A percentile compares a stretch with the other conserved stretches of the same genome.
Evolutionary conservation across 2,329 filamentous ascomycete genomes (phyloP).

Genomic region (Graphilbum fragrans): DNA sequence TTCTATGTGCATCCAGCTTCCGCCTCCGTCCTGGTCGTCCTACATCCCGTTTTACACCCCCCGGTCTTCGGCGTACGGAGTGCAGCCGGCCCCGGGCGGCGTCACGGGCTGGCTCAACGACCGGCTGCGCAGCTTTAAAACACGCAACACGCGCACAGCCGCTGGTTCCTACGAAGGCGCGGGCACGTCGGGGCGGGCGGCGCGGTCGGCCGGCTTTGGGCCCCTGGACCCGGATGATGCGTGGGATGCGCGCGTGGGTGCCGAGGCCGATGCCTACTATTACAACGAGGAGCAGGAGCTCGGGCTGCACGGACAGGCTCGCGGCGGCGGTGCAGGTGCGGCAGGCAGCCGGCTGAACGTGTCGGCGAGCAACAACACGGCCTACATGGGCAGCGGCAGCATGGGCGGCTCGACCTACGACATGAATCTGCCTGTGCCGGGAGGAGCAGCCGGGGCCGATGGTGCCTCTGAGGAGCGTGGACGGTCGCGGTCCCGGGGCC

Average conservation of each 20-base stretch:
- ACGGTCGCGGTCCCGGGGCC: conserved; percentile 25
- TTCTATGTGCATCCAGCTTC: conserved; percentile 52
- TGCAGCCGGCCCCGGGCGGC: conserved; percentile 46
- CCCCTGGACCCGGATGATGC: conserved; percentile 72
- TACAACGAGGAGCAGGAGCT: conserved; percentile 65
- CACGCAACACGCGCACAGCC: conserved; percentile 48
- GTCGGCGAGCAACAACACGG: conserved; percentile 3
- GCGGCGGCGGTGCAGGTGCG: conserved; percentile 20
- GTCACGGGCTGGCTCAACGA: conserved; percentile 63
- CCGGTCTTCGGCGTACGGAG: conserved; percentile 30
- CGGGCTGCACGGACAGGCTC: conserved; percentile 24
- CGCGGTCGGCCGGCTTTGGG: conserved; percentile 26
- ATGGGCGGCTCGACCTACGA: conserved; percentile 27
- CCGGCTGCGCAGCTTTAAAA: conserved; percentile 49
- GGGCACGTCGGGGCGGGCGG: conserved; percentile 14
- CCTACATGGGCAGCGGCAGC: conserved; percentile 6
- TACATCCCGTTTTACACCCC: conserved; percentile 58
- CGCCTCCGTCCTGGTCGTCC: conserved; percentile 52
- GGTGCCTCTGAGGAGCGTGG: conserved; percentile 24
- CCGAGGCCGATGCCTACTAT: conserved; percentile 52
- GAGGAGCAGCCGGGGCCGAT: conserved; percentile 15
- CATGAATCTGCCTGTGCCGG: conserved; percentile 31
- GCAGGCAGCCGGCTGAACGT: conserved; percentile 6
- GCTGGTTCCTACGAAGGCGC: conserved; percentile 58
- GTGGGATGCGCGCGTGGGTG: conserved; percentile 71